Percentiles rank a stretch among this genome's conserved stretches.
Evolutionary conservation across 1,139 yeast species (phyloP).

Genomic region (Blastobotrys apis): DNA sequence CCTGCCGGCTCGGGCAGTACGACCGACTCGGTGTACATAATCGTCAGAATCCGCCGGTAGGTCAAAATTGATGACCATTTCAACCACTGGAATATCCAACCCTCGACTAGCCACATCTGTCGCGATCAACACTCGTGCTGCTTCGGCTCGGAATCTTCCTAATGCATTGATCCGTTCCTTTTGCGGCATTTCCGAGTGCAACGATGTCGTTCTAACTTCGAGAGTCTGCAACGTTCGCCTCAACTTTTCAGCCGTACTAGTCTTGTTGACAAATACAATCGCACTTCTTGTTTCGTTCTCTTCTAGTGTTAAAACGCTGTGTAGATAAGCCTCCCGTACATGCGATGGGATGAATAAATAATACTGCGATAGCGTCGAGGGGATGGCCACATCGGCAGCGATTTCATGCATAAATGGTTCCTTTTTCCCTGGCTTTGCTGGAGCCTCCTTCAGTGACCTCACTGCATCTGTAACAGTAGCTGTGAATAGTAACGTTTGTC

Average conservation of each 20-base stretch:
- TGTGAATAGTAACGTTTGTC: constrained; percentile 88
- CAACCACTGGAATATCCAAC: constrained; percentile 89
- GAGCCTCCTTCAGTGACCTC: constrained; percentile 67
- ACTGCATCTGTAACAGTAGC: constrained; percentile 97
- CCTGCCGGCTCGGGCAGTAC: constrained; percentile 99
- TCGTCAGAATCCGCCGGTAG: constrained; percentile 96
- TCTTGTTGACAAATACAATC: constrained; percentile 86
- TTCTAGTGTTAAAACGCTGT: constrained; percentile 58
- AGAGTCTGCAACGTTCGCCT: constrained; percentile 69
- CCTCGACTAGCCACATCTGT: constrained; percentile 98
- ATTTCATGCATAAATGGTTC: constrained; percentile 78
- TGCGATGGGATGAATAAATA: constrained; percentile 66
- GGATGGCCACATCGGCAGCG: constrained; percentile 68
- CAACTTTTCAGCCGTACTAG: constrained; percentile 81
- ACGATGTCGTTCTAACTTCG: constrained; percentile 77
- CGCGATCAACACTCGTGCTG: constrained; percentile 86
- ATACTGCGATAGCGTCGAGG: constrained; percentile 59
- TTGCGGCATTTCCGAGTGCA: constrained; percentile 96
- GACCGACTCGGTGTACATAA: constrained; percentile 96
- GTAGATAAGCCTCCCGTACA: constrained; percentile 85
- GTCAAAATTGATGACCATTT: constrained; percentile 83
- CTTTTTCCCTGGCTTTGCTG: constrained; percentile 55
- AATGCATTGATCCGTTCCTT: constrained; percentile 82
- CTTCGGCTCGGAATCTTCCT: constrained; percentile 90
- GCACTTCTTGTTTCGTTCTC: constrained; percentile 63